These are phyloP conservation scores for Solanum stenotomum DNA, from an alignment of 257 asterid species.

Conservation along the genomic window DNA sequence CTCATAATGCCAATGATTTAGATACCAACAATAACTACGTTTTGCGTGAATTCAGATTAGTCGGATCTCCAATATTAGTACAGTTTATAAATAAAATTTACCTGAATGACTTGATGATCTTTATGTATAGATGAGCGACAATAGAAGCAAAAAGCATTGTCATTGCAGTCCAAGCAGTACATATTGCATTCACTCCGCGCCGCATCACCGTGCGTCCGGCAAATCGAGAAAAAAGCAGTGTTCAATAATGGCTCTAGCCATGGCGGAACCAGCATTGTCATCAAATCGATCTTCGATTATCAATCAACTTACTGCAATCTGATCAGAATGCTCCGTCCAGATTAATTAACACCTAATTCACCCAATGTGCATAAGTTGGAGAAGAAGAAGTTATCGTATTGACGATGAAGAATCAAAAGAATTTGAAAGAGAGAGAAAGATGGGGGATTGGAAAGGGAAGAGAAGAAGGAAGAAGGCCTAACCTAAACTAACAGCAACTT, in stretches of 20 bases:
- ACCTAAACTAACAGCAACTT: conserved; percentile 86
- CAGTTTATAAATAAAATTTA: not conserved
- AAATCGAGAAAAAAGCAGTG: conserved; percentile 53
- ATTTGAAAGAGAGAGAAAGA: not conserved
- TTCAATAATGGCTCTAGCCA: conserved; percentile 71
- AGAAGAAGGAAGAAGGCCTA: conserved; percentile 25
- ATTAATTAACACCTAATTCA: not conserved
- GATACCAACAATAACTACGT: not conserved
- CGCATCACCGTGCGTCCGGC: conserved; percentile 77
- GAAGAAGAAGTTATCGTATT: conserved; percentile 17
- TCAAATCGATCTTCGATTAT: not conserved
- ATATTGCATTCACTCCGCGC: conserved; percentile 83
- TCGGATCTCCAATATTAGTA: too few species aligned
- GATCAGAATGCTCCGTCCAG: not conserved
- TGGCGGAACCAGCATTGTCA: conserved; percentile 64
- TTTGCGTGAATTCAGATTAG: not conserved
- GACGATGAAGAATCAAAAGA: conserved; percentile 19
- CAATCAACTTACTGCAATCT: not conserved
- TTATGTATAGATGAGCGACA: conserved; percentile 80
- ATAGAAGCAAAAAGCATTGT: conserved; percentile 64
- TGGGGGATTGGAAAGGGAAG: not conserved
- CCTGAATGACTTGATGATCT: conserved; percentile 96
- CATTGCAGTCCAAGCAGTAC: conserved; percentile 79
- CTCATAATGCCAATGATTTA: not conserved
- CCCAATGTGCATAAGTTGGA: conserved; percentile 8